Base-by-base conservation (phyloP, 2,329 filamentous ascomycete genomes). In the Harringtonia aguacate region DNA sequence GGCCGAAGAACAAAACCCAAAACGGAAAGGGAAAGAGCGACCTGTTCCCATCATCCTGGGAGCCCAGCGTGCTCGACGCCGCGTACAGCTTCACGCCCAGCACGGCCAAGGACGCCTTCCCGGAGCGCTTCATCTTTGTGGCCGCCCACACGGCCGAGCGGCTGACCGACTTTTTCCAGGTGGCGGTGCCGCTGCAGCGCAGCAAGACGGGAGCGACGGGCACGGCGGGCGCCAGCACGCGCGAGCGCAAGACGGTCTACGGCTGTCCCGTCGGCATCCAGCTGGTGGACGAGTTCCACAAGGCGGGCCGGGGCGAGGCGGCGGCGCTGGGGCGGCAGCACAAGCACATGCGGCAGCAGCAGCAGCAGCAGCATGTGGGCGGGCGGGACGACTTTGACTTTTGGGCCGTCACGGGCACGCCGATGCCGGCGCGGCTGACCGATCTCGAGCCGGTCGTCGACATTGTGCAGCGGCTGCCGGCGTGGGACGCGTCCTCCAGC, bases 231-330 rank as follows among this genome's bases (percentile, higher is more conserved):
- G n/a, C n/a, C 1, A 27, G 18, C 18, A 8, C 48, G 1, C 45
- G 46, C 12, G 44, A 49, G 20, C 47, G 46, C 15, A 45, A 46
- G 36, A 50, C 49, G 2, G 42, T 54, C 9, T 55, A 55, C 14
- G 47, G 44, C 45, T 53, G 52, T 27, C 53, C 52, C 18, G 36
- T 55, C 1, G 51, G 51, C 36, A 45, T 53, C 36, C 51, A 53
- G 46, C n/a, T 55, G 13, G 53, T 55, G 10, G 53, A 55, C 44
- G 51, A 55, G 46, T 53, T 52, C 41, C 53, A 55, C 49, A 50
- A 50, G 38, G 46, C 45, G n/a, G n/a, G n/a, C 29, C 42, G 44
- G n/a, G 38, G 31, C 15, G 43, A 43, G 1, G 46, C 44, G 4
- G 29, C 51, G 27, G 34, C 43, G 9, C 41, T 55, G 29, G 51